A percentile compares a stretch with the other conserved stretches of the same genome.
Evolutionary conservation across 2,329 filamentous ascomycete species (phyloP).

Genomic region (Aspergillus japonicus): DNA sequence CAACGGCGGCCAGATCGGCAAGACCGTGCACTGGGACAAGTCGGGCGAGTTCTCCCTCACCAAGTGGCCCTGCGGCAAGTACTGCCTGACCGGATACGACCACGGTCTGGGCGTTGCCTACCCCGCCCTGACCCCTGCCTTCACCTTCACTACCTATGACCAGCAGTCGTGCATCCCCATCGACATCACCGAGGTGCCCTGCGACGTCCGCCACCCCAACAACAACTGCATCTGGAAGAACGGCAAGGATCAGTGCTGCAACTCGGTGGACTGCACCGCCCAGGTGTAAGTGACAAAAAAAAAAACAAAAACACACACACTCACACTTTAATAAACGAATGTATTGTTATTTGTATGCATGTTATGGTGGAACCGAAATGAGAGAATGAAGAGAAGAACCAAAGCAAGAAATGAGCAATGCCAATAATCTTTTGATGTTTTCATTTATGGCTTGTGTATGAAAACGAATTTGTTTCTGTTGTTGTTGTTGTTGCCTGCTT

Average conservation of each 20-base stretch:
- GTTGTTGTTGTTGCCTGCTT: background rate
- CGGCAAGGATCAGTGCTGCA: conserved; percentile 11
- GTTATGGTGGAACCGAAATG: background rate
- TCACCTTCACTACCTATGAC: conserved; percentile 14
- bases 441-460: background rate
- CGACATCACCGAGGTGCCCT: conserved; percentile 15
- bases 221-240: conserved; percentile 18
- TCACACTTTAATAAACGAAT: background rate
- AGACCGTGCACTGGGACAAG: conserved; percentile 1
- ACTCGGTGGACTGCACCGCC: conserved; percentile 5
- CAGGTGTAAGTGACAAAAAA: background rate
- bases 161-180: conserved; percentile 15
- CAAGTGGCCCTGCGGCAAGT: conserved; percentile 16
- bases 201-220: conserved; percentile 8
- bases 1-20: conserved; percentile 13
- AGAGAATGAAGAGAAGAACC: background rate
- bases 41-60: conserved; percentile 13
- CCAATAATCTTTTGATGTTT: background rate
- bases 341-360: background rate
- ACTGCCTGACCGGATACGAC: conserved; percentile 13
- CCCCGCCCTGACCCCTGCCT: conserved; percentile 7
- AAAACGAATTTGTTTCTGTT: background rate
- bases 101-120: conserved; percentile 12
- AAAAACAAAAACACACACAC: background rate
- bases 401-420: background rate